These are phyloP conservation scores for Paramecium sonneborni DNA, from an alignment of 73 alveolate genomes.

Conservation along the genomic window DNA sequence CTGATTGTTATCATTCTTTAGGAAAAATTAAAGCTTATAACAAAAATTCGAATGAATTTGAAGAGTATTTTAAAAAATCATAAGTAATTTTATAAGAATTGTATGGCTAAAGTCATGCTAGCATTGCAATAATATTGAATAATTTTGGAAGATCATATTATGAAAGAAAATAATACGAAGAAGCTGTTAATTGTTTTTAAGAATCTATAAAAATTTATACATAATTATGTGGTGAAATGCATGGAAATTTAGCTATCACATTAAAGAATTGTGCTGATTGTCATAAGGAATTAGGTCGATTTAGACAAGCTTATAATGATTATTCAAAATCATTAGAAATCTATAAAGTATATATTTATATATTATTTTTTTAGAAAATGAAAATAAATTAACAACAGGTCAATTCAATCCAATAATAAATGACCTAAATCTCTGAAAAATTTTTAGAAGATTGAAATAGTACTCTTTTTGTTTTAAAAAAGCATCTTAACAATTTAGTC, in stretches of 20 bases:
- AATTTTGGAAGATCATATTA: slow-evolving; percentile 46
- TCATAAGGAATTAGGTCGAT: slow-evolving; percentile 36
- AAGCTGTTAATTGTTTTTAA: slow-evolving; percentile 37
- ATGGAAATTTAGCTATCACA: slow-evolving; percentile 49
- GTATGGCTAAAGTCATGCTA: slow-evolving; percentile 45
- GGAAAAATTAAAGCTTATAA: slow-evolving; percentile 30
- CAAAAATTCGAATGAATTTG: slow-evolving; percentile 9
- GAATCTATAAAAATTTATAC: neutral
- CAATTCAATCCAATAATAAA: neutral
- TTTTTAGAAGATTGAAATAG: neutral
- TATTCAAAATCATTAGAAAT: slow-evolving; percentile 12
- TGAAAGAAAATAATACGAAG: slow-evolving; percentile 28
- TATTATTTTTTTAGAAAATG: neutral
- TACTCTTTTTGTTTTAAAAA: neutral
- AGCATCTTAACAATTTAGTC: neutral
- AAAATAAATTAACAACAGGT: neutral
- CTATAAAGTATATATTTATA: neutral
- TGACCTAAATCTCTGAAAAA: neutral
- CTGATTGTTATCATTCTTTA: slow-evolving; percentile 52
- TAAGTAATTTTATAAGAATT: neutral
- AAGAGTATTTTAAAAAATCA: neutral
- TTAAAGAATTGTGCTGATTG: slow-evolving; percentile 48
- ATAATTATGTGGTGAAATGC: slow-evolving; percentile 41
- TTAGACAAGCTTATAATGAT: slow-evolving; percentile 26
- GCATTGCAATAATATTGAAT: slow-evolving; percentile 20